phyloP scores from a whole-genome alignment of 2,329 filamentous ascomycete genomes.

The Elsinoe perseae region DNA sequence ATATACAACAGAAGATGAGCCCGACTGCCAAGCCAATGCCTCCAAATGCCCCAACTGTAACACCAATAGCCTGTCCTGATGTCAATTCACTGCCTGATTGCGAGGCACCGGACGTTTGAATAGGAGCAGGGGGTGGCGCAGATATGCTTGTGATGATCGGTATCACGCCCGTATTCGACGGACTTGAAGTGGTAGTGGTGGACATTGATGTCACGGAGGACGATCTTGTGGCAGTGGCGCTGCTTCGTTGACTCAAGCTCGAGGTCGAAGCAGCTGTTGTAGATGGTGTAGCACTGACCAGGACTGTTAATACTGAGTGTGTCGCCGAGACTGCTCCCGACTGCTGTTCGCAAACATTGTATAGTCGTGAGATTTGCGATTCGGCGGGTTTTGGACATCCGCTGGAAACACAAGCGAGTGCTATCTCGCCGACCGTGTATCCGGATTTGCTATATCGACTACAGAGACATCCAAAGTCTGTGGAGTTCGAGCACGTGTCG shows the following conservation, averaged over 20 bases:
- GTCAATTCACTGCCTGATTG: conserved; percentile 22
- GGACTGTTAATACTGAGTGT: conserved; percentile 24
- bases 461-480: conserved; percentile 27
- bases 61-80: conserved; percentile 28
- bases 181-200: background rate
- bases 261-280: background rate
- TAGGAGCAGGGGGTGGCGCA: background rate
- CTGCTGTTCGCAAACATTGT: conserved; percentile 25
- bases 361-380: conserved; percentile 19
- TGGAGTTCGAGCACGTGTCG: conserved; percentile 17
- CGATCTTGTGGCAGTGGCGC: background rate
- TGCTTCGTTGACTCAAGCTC: background rate
- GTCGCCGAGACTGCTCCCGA: conserved; percentile 23
- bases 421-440: conserved; percentile 29
- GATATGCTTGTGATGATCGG: conserved; percentile 8
- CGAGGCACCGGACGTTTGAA: background rate
- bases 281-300: conserved; percentile 16
- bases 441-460: conserved; percentile 26
- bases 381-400: conserved; percentile 18
- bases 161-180: background rate
- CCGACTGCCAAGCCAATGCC: conserved; percentile 23
- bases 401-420: conserved; percentile 18
- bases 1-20: conserved; percentile 19
- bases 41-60: conserved; percentile 28
- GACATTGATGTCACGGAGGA: background rate